phyloP scores from a whole-genome alignment of 2,329 filamentous ascomycete genomes.

The Didymella keratinophila region DNA sequence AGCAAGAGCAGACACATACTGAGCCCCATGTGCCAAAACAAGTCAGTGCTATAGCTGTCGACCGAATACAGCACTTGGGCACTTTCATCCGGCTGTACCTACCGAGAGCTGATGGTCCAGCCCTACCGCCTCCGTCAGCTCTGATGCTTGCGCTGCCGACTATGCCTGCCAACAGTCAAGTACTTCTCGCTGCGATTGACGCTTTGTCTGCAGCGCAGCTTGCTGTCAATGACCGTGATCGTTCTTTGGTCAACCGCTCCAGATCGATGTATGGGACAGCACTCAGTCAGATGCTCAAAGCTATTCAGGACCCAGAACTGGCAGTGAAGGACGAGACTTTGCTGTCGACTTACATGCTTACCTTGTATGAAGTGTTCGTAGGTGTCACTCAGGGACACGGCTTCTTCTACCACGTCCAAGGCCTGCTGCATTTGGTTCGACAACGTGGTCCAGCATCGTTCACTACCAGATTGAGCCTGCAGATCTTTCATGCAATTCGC shows the following conservation, averaged over 20 bases:
- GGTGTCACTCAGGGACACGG: slow-evolving; percentile 45
- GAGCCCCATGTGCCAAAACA: slow-evolving; percentile 38
- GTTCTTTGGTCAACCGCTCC: slow-evolving; percentile 43
- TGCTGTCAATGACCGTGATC: slow-evolving; percentile 42
- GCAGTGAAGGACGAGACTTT: slow-evolving; percentile 46
- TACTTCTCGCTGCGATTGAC: slow-evolving; percentile 44
- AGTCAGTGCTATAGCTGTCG: slow-evolving; percentile 46
- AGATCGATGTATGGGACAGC: slow-evolving; percentile 48
- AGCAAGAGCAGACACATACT: slow-evolving; percentile 23
- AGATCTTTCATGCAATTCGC: slow-evolving; percentile 47
- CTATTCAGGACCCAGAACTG: slow-evolving; percentile 39
- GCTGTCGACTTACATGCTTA: slow-evolving; percentile 47
- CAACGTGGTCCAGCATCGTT: slow-evolving; percentile 46
- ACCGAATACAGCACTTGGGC: slow-evolving; percentile 46
- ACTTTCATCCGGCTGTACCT: slow-evolving; percentile 46
- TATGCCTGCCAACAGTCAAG: slow-evolving; percentile 42
- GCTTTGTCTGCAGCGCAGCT: slow-evolving; percentile 47
- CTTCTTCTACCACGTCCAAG: slow-evolving; percentile 50
- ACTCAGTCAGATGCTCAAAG: slow-evolving; percentile 41
- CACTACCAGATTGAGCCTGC: slow-evolving; percentile 39
- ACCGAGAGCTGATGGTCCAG: slow-evolving; percentile 38
- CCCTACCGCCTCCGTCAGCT: slow-evolving; percentile 47
- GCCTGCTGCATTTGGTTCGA: slow-evolving; percentile 42
- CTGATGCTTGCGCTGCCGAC: slow-evolving; percentile 45
- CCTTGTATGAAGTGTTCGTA: slow-evolving; percentile 49